Evolutionary conservation across 106 monocot genomes (phyloP).

Genomic region (Apostasia shenzhenica): DNA sequence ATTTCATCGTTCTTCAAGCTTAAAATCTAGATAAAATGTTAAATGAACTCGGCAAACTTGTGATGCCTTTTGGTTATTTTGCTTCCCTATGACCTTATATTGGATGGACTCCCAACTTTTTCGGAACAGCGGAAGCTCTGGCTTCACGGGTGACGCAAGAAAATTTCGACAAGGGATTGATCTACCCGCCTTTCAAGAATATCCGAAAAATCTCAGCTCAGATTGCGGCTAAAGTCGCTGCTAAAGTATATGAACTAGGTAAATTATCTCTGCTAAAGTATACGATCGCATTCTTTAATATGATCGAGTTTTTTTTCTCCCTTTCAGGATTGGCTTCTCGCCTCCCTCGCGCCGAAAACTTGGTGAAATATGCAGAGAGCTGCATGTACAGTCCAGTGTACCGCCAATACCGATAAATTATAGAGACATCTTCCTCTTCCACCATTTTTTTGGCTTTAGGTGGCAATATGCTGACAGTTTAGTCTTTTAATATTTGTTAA

Average conservation of each 20-base stretch:
- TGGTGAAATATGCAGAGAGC: constrained; percentile 84
- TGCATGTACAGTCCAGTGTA: constrained; percentile 93
- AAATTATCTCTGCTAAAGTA: not conserved
- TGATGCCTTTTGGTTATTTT: not conserved
- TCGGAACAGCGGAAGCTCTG: constrained; percentile 67
- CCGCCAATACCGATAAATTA: constrained; percentile 48
- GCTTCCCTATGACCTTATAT: not conserved
- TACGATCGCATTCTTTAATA: not conserved
- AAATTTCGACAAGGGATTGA: constrained; percentile 51
- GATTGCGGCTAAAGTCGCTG: constrained; percentile 71
- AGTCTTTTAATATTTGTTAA: too few species aligned
- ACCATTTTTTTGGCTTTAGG: not conserved
- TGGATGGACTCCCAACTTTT: not conserved
- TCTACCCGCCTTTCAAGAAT: constrained; percentile 67
- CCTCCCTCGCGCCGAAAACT: constrained; percentile 57
- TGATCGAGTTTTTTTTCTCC: not conserved
- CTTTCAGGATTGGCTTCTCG: constrained; percentile 61
- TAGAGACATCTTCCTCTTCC: not conserved
- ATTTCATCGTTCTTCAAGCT: not conserved
- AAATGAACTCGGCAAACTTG: not conserved
- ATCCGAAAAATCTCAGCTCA: constrained; percentile 77
- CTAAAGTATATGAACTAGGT: constrained; percentile 83
- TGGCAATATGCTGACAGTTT: too few species aligned
- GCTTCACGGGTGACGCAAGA: constrained; percentile 65
- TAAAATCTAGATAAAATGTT: not conserved